Evolutionary conservation across 2,329 filamentous ascomycete species (phyloP).

Genomic region (Talaromyces sp.): DNA sequence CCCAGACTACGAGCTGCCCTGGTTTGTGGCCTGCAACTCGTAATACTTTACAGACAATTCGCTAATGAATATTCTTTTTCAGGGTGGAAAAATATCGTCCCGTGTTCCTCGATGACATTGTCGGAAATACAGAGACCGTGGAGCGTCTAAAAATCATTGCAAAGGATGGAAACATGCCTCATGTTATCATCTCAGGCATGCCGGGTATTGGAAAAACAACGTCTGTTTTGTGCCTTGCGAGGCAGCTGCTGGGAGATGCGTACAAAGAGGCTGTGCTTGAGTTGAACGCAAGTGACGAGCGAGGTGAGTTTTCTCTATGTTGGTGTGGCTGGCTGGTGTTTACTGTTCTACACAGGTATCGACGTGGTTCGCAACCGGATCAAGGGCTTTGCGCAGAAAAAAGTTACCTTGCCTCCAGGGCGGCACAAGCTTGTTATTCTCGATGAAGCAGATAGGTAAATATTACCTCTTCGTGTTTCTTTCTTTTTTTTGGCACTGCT

Average conservation of each 20-base stretch:
- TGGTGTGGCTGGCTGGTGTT: not conserved
- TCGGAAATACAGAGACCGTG: conserved; percentile 96
- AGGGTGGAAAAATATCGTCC: conserved; percentile 99
- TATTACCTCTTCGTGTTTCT: not conserved
- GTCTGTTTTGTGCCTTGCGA: conserved; percentile 84
- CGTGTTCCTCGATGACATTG: conserved; percentile 90
- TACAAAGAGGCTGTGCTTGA: conserved; percentile 98
- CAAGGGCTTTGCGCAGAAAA: conserved; percentile 98
- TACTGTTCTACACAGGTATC: conserved; percentile 56
- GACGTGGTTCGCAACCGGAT: conserved; percentile 96
- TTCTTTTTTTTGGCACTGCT: not conserved
- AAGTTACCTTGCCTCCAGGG: conserved; percentile 86
- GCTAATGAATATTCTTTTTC: not conserved
- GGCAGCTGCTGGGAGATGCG: conserved; percentile 82
- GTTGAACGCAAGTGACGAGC: conserved; percentile 91
- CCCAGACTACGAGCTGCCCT: conserved; percentile 45
- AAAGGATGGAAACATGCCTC: conserved; percentile 98
- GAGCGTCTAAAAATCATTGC: conserved; percentile 97
- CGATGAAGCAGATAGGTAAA: conserved; percentile 85
- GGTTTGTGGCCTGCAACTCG: conserved; percentile 26
- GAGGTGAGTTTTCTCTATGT: conserved; percentile 49
- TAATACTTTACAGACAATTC: not conserved
- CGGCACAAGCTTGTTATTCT: conserved; percentile 96
- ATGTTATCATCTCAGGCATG: conserved; percentile 99
- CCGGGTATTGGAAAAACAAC: conserved; percentile 98